Conservation (phyloP, 116 monocot species). For the Trichopus zeylanicus region DNA sequence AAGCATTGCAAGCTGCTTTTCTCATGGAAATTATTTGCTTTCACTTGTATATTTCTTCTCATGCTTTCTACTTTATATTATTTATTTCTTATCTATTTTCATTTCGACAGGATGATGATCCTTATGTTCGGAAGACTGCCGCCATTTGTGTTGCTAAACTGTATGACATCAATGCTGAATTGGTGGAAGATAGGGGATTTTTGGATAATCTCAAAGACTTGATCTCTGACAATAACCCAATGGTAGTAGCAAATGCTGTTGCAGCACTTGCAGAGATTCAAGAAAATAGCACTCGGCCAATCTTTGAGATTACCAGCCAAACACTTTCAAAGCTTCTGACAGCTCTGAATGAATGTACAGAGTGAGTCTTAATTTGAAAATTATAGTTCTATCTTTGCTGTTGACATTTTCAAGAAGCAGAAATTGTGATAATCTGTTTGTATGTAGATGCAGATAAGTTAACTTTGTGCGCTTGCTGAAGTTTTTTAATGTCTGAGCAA, state of each 20-base stretch:
- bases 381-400: background rate
- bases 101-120: slow-evolving; percentile 87
- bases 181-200: slow-evolving; percentile 97
- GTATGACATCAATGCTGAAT: slow-evolving; percentile 96
- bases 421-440: background rate
- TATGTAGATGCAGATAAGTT: no score
- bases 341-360: slow-evolving; percentile 97
- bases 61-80: background rate
- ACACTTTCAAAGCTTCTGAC: slow-evolving; percentile 93
- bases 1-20: background rate
- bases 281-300: slow-evolving; percentile 66
- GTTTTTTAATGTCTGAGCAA: no score
- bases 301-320: slow-evolving; percentile 93
- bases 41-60: background rate
- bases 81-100: slow-evolving; percentile 2
- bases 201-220: slow-evolving; percentile 90
- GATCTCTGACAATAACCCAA: slow-evolving; percentile 99
- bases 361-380: slow-evolving; percentile 46
- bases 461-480: no score
- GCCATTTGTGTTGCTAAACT: slow-evolving; percentile 96
- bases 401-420: background rate
- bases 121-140: slow-evolving; percentile 97
- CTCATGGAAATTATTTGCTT: no score
- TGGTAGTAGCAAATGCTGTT: slow-evolving; percentile 99
- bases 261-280: slow-evolving; percentile 98